Evolutionary conservation across 805 yeast species (phyloP).

Genomic region (Ogataea pini): DNA sequence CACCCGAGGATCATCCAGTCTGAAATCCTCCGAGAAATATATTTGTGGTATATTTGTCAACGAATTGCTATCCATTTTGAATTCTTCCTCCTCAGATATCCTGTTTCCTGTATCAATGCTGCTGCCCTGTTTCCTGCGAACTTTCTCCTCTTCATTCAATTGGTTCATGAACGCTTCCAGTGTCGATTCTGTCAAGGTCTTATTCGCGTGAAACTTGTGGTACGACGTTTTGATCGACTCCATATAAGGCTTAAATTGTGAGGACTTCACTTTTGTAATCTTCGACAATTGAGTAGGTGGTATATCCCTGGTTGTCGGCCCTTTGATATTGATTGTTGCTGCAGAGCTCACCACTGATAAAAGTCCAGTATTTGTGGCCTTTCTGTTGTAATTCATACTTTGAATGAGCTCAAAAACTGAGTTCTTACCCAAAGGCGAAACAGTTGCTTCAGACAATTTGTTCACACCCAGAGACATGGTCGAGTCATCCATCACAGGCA

Average conservation of each 20-base stretch:
- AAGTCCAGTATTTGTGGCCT: slow-evolving; percentile 33
- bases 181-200: slow-evolving; percentile 45
- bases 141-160: slow-evolving; percentile 26
- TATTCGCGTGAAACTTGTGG: slow-evolving; percentile 43
- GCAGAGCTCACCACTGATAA: slow-evolving; percentile 37
- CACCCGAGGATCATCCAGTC: slow-evolving; percentile 84
- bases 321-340: slow-evolving; percentile 47
- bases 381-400: slow-evolving; percentile 47
- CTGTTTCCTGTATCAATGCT: slow-evolving; percentile 13
- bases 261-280: slow-evolving; percentile 45
- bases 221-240: slow-evolving; percentile 45
- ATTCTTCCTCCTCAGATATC: slow-evolving; percentile 25
- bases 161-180: slow-evolving; percentile 38
- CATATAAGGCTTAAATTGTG: slow-evolving; percentile 47
- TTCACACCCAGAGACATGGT: slow-evolving; percentile 41
- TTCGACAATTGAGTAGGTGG: slow-evolving; percentile 74
- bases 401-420: slow-evolving; percentile 77
- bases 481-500: slow-evolving; percentile 39
- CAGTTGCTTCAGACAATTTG: slow-evolving; percentile 39
- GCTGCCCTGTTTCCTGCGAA: slow-evolving; percentile 7
- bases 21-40: slow-evolving; percentile 66
- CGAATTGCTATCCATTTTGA: slow-evolving; percentile 27
- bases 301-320: slow-evolving; percentile 81
- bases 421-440: slow-evolving; percentile 67
- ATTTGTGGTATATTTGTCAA: slow-evolving; percentile 63